Evolutionary conservation across 2,329 filamentous ascomycete genomes (phyloP), one percentile per base, ranked within the genome.

Genomic region (Thelonectria blattea): DNA sequence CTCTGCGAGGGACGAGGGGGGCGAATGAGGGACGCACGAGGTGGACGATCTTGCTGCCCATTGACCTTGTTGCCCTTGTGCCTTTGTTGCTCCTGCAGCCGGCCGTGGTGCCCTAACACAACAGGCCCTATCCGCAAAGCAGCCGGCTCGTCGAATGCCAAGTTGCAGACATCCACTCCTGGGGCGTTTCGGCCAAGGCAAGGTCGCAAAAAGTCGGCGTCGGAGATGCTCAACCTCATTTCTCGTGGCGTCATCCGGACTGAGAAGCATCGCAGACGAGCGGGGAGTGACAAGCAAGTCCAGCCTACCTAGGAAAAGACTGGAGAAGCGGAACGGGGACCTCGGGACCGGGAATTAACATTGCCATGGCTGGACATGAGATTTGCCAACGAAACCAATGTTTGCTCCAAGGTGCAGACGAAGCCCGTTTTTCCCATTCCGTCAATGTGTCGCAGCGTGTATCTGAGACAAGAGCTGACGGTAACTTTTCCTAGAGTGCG

Each of bases 1-100:
- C 18, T 14, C 42, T 10, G 42, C 18, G 14, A 46, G 42, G 42
- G n/a, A 22, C 42, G 12, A 18, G 6, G 42, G 9, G 10, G 17
- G 20, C 18, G 42, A 47, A 14, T 24, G 43, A 32, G 43, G 18
- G 30, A 22, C n/a, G 34, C 15, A 27, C 22, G 41, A 22, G 8
- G 43, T 12, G 30, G 52, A 42, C 45, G 45, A 56, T 56, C 45
- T 56, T 48, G 53, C 32, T 56, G 34, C 53, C 45, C 46, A 43
- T 43, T 30, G 52, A 54, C 22, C 15, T 47, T 22, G 52, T 47
- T 47, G 42, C 27, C 18, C 43, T 47, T 55, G 27, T 9, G 20
- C 34, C 34, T 6, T 37, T 37, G 42, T 46, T 24, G 18, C 42
- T 11, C n/a, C 11, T 20, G 42, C 42, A 22, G 9, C 20, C 10